These are phyloP conservation scores for Stachybotrys elegans DNA, from an alignment of 2,329 filamentous ascomycete species.

Conservation along the genomic window DNA sequence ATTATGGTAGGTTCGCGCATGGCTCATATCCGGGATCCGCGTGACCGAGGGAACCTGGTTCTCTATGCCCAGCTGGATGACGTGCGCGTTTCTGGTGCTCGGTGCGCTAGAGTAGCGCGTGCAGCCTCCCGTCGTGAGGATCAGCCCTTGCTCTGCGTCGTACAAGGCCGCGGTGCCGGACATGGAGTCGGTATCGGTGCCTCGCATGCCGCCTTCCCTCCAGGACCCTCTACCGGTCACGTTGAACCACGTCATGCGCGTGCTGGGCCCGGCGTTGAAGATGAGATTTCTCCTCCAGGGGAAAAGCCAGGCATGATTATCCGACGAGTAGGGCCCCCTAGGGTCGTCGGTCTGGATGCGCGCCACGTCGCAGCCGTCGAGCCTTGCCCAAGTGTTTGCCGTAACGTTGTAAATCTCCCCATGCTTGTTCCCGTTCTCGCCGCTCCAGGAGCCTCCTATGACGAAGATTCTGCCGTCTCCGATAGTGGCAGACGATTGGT, in stretches of 20 bases:
- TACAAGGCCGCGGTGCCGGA: conserved; percentile 53
- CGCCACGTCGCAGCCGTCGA: conserved; percentile 29
- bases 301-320: conserved; percentile 22
- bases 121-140: conserved; percentile 46
- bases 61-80: conserved; percentile 39
- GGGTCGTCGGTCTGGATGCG: conserved; percentile 46
- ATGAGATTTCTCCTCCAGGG: conserved; percentile 38
- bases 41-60: not conserved
- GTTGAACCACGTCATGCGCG: conserved; percentile 51
- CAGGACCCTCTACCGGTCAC: conserved; percentile 25
- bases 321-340: conserved; percentile 38
- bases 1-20: conserved; percentile 37
- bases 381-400: conserved; percentile 35
- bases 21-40: conserved; percentile 21
- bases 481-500: conserved; percentile 42
- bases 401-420: conserved; percentile 45
- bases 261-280: conserved; percentile 50
- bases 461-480: conserved; percentile 49
- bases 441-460: conserved; percentile 50
- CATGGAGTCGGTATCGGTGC: conserved; percentile 44
- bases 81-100: conserved; percentile 38
- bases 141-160: conserved; percentile 52
- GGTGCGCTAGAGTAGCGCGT: conserved; percentile 37
- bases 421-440: conserved; percentile 42
- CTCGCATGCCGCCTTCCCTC: conserved; percentile 32